phyloP scores from a whole-genome alignment of 1,139 yeast genomes.

The Saccharomyces hybrid region DNA sequence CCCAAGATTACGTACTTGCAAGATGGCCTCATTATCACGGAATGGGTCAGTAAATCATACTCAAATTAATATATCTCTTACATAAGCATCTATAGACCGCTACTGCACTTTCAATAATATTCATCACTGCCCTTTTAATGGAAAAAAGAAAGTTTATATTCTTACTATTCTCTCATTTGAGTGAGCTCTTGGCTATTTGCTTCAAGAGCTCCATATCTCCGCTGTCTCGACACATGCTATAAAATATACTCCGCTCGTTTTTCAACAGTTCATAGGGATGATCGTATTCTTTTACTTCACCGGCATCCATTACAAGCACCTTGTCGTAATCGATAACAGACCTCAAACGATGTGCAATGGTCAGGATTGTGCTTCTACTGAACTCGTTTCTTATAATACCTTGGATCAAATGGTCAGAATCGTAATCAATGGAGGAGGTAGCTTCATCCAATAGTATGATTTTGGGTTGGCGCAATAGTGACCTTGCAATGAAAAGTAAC shows the following conservation, averaged over 20 bases:
- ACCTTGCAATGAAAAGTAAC: constrained; percentile 78
- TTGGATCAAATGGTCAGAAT: constrained; percentile 80
- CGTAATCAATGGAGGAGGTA: constrained; percentile 85
- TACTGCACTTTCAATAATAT: not conserved
- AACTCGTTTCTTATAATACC: constrained; percentile 79
- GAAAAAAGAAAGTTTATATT: not conserved
- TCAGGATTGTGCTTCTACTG: constrained; percentile 64
- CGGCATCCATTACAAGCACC: constrained; percentile 82
- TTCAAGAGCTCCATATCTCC: constrained; percentile 75
- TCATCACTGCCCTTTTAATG: constrained; percentile 2
- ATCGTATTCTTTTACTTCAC: constrained; percentile 73
- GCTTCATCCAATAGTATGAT: constrained; percentile 84
- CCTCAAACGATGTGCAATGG: constrained; percentile 87
- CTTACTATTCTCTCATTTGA: not conserved
- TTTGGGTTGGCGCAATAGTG: constrained; percentile 71
- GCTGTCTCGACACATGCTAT: constrained; percentile 78
- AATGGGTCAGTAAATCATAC: constrained; percentile 39
- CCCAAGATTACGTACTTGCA: constrained; percentile 37
- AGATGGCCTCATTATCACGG: constrained; percentile 50
- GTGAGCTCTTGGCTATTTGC: constrained; percentile 52
- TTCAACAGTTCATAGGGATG: constrained; percentile 65
- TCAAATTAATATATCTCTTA: not conserved
- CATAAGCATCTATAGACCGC: not conserved
- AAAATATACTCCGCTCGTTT: constrained; percentile 55
- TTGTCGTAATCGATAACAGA: constrained; percentile 85